Evolutionary conservation across 2,329 filamentous ascomycete genomes (phyloP).

Genomic region (Colletotrichum cereale): DNA sequence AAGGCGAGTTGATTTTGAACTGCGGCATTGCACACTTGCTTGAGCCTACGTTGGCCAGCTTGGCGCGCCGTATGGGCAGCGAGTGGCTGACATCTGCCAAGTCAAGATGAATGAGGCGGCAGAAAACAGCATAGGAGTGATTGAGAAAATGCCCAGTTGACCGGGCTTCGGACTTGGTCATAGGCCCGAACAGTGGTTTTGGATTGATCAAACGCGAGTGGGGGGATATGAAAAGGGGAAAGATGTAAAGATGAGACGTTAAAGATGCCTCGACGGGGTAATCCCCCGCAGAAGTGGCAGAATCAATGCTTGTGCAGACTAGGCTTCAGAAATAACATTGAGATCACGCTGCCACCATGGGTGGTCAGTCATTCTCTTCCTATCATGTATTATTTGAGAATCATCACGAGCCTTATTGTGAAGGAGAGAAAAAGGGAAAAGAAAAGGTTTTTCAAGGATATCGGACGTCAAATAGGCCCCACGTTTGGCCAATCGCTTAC

Average conservation of each 20-base stretch:
- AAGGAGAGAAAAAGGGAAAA: constrained; percentile 48
- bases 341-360: constrained; percentile 68
- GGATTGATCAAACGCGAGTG: neutral
- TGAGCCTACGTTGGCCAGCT: neutral
- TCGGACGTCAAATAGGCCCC: constrained; percentile 38
- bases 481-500: constrained; percentile 21
- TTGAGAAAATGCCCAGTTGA: neutral
- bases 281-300: constrained; percentile 5
- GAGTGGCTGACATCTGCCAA: neutral
- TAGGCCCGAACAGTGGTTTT: neutral
- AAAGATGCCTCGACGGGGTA: constrained; percentile 7
- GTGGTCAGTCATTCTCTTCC: constrained; percentile 76
- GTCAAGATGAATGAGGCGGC: neutral
- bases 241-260: constrained; percentile 36
- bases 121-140: neutral
- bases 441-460: constrained; percentile 41
- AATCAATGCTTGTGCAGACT: constrained; percentile 28
- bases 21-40: neutral
- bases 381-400: constrained; percentile 70
- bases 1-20: neutral
- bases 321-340: constrained; percentile 72
- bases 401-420: constrained; percentile 70
- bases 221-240: constrained; percentile 16
- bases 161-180: neutral
- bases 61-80: neutral